Evolutionary conservation across 2,329 filamentous ascomycete genomes (phyloP), one percentile per base, ranked within the genome.

Genomic region (Ceratocystis alfenasii): DNA sequence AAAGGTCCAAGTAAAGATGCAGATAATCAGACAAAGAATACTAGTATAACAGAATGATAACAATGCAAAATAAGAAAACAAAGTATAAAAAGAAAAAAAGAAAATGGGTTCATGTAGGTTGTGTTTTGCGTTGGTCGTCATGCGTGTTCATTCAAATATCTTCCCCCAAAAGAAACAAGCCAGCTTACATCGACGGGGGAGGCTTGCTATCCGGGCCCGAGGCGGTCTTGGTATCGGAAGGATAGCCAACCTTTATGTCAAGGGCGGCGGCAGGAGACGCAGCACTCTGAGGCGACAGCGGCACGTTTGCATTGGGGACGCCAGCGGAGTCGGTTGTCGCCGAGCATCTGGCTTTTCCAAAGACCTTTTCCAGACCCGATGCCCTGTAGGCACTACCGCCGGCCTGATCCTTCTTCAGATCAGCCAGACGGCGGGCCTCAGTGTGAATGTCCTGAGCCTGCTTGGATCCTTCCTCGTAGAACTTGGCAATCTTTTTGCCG

Each of bases 361-460:
- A 81, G 62, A 85, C 76, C 70, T 77, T 79, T 71, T 84, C 80
- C 2, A 85, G 76, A 1, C 83, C 83, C 6, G 81, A 74, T 1
- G 82, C 79, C 77, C 83, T 83, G 75, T 83, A 80, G 59, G 84
- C 82, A 69, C 79, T 83, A 63, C 80, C 81, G 22, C 82, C 83
- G 59, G 79, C 75, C 74, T 84, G 80, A 68, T 84, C 77, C 74
- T 85, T 86, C 87, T 96, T 96, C 70, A 99, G 76, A 70, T 95
- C 86, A 62, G 93, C 93, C 65, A 99, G 81, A 71, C 94, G 86
- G 69, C 87, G 83, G 41, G 94, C 94, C 81, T 99, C 94, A 69
- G 81, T 83, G 78, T 99, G 94, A 60, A 99, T 94, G 74, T 99
- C 94, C 72, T 90, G 82, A 41, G 96, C 91, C 77, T 97, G 92